Conservation (phyloP, 2,329 filamentous ascomycete genomes). For the Sclerotinia minor region DNA sequence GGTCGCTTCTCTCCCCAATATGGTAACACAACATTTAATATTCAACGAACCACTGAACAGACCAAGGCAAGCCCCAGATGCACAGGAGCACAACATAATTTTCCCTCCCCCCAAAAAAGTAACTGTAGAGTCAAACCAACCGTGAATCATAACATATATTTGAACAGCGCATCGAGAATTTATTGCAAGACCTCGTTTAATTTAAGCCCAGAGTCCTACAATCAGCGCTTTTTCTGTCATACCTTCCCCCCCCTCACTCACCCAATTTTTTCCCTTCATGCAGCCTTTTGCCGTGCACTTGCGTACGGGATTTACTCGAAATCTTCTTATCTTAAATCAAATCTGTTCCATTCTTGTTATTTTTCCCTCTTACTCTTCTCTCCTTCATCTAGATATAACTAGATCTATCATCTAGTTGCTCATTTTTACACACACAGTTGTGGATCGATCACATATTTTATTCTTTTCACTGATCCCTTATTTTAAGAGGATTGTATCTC, state of each 20-base stretch:
- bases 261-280: constrained; percentile 4
- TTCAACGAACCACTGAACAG: constrained; percentile 19
- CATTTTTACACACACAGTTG: constrained; percentile 15
- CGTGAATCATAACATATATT: constrained; percentile 11
- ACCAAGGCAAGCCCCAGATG: constrained; percentile 18
- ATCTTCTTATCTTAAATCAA: constrained; percentile 20
- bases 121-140: constrained; percentile 3
- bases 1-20: neutral
- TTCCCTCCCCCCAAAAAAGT: neutral
- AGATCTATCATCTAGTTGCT: constrained; percentile 19
- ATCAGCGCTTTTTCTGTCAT: constrained; percentile 5
- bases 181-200: neutral
- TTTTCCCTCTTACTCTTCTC: neutral
- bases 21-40: constrained; percentile 9
- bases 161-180: constrained; percentile 16
- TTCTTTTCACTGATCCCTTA: neutral
- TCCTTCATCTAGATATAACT: neutral
- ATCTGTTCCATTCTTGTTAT: constrained; percentile 9
- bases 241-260: neutral
- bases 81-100: constrained; percentile 14
- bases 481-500: constrained; percentile 6
- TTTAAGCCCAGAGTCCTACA: constrained; percentile 13
- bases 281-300: constrained; percentile 6
- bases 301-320: neutral
- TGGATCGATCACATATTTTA: constrained; percentile 17